Evolutionary conservation across 1,284 basidiomycete genomes (phyloP).

Genomic region (Stygiomarasmius scandens): DNA sequence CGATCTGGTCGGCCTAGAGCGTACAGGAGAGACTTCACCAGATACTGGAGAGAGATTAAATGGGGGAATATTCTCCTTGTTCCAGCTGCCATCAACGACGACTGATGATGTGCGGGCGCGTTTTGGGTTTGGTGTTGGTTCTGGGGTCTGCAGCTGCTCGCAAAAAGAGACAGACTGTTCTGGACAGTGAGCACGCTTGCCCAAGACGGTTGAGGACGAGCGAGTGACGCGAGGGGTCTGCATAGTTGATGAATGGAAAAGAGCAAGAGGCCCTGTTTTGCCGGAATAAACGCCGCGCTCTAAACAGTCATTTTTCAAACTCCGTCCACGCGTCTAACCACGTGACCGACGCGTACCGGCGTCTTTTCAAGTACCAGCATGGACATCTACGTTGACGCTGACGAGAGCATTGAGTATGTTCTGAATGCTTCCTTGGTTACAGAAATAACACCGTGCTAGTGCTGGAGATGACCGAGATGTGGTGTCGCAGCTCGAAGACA

Average conservation of each 20-base stretch:
- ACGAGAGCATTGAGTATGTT: background rate
- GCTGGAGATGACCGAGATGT: background rate
- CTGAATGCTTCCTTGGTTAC: background rate
- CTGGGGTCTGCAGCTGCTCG: slow-evolving; percentile 54
- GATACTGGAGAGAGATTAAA: slow-evolving; percentile 37
- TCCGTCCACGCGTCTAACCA: slow-evolving; percentile 46
- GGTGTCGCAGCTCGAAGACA: slow-evolving; percentile 7
- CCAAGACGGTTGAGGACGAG: slow-evolving; percentile 49
- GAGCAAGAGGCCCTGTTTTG: slow-evolving; percentile 1
- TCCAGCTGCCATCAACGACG: slow-evolving; percentile 55
- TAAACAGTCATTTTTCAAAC: slow-evolving; percentile 8
- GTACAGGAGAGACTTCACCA: slow-evolving; percentile 29
- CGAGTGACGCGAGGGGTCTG: slow-evolving; percentile 40
- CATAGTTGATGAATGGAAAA: slow-evolving; percentile 28
- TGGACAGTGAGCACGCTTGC: slow-evolving; percentile 56
- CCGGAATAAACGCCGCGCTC: background rate
- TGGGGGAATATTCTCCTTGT: slow-evolving; percentile 80
- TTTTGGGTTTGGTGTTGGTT: slow-evolving; percentile 66
- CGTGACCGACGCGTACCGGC: slow-evolving; percentile 55
- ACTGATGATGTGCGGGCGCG: slow-evolving; percentile 52
- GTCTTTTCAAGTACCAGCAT: background rate
- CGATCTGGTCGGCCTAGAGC: slow-evolving; percentile 41
- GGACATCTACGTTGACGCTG: background rate
- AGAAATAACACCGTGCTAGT: background rate
- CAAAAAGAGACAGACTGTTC: slow-evolving; percentile 24